Conservation (phyloP, 208 protist genomes). For the Lotmaria passim region DNA sequence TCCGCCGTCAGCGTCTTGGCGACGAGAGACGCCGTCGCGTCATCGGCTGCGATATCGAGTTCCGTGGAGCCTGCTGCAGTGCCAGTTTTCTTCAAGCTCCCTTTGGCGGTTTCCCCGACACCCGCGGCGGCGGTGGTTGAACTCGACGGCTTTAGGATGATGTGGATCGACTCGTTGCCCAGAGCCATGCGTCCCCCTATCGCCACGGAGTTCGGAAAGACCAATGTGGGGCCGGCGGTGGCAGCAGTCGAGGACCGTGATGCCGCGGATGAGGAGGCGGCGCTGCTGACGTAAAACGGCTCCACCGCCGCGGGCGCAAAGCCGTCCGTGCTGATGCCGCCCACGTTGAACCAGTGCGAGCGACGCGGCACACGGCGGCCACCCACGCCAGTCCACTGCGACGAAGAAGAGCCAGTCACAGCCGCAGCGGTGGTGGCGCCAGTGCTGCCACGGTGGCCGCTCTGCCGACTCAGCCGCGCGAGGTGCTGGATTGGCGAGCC, state of each 20-base stretch:
- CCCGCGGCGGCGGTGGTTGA: not conserved
- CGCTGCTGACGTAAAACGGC: constrained; percentile 23
- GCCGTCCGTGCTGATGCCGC: constrained; percentile 34
- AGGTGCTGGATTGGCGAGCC: constrained; percentile 13
- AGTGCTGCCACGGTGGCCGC: not conserved
- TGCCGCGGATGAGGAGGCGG: constrained; percentile 3
- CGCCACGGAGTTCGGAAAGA: not conserved
- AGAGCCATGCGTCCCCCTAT: not conserved
- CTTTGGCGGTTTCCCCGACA: not conserved
- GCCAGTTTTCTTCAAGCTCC: not conserved
- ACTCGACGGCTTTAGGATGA: not conserved
- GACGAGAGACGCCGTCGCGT: not conserved
- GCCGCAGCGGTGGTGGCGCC: not conserved
- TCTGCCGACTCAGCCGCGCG: constrained; percentile 10
- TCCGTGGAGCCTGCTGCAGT: not conserved
- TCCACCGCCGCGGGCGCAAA: not conserved
- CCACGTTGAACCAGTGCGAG: constrained; percentile 66
- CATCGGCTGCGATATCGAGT: not conserved
- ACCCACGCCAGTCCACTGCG: not conserved
- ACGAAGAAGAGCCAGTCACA: not conserved
- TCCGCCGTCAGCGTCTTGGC: constrained; percentile 17
- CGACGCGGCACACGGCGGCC: constrained; percentile 39
- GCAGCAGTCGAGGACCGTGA: not conserved
- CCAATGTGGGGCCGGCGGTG: not conserved
- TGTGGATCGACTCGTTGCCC: not conserved